Evolutionary conservation across 768 basidiomycete species (phyloP).

Genomic region (Lactarius indigo): DNA sequence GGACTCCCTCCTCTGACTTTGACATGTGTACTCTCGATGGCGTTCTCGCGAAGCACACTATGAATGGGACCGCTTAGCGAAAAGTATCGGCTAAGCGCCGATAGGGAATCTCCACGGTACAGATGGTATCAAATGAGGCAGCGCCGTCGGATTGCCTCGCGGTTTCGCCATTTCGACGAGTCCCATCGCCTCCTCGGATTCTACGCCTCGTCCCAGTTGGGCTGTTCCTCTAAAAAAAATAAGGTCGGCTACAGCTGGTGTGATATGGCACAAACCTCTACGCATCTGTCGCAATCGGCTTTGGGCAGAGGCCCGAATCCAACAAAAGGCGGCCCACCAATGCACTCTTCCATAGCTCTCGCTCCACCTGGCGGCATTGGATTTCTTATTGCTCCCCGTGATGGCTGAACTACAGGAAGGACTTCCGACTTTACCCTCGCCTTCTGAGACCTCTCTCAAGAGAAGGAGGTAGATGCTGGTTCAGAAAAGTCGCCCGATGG

Average conservation of each 20-base stretch:
- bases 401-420: conserved; percentile 2
- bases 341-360: background rate
- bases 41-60: background rate
- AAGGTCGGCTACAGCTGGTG: background rate
- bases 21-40: background rate
- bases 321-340: background rate
- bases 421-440: background rate
- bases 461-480: background rate
- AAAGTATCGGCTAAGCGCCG: background rate
- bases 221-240: too few relatives aligned
- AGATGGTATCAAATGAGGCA: background rate
- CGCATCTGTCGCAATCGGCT: conserved; percentile 1
- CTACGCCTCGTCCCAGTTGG: background rate
- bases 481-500: background rate
- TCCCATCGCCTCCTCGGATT: background rate
- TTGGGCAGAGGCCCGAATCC: background rate
- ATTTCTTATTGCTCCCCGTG: too few relatives aligned
- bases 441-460: background rate
- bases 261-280: background rate
- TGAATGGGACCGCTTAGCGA: background rate
- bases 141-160: background rate
- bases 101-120: background rate
- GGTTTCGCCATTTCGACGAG: background rate
- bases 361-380: background rate
- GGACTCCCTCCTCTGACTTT: background rate